Base-by-base conservation (phyloP, 2,329 filamentous ascomycete species). In the Claviceps quebecensis region DNA sequence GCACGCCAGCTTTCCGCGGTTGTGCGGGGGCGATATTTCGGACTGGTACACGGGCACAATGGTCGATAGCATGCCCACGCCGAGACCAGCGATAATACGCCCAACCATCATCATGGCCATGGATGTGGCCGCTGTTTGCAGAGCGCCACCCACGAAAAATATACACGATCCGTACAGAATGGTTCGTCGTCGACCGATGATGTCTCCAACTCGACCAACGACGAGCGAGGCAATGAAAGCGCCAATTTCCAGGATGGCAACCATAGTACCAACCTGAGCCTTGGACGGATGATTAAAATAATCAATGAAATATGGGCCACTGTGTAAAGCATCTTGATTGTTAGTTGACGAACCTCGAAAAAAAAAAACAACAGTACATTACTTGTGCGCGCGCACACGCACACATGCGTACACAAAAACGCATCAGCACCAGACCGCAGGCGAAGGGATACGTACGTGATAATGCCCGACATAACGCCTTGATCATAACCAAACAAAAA, bases 11-110 rank as follows among this genome's bases (percentile, higher is more conserved):
- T 93, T 94, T 56, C 93, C 93, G 61, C 93, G 80, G 67, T 95
- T 97, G 64, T 98, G 93, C 5, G 93, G 89, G 47, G 93, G 93
- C 44, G 91, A 96, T 62, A 95, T 95, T 65, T 95, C 90, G 45
- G 89, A 91, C 65, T 95, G 89, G 64, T 95, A 95, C 45, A 95
- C 86, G 0, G 90, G 90, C 1, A 95, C 88, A 58, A 95, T 95
- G 47, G 89, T 91, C 0, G 89, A 95, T 46, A 94, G 75, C 63
- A 89, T 86, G 66, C 90, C 90, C 54, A 95, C 87, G 43, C 88
- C 86, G 8, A 95, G 70, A 69, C 90, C 89, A 52, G 87, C 87
- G 65, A 93, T 77, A 56, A 95, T 81, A 66, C 90, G 83, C 13
- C 88, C 87, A 8, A 85, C 55, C 72, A 84, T 76, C 90, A 98